These are phyloP conservation scores for Moniliella sp. DNA, from an alignment of 1,284 basidiomycete genomes.

Conservation along the genomic window DNA sequence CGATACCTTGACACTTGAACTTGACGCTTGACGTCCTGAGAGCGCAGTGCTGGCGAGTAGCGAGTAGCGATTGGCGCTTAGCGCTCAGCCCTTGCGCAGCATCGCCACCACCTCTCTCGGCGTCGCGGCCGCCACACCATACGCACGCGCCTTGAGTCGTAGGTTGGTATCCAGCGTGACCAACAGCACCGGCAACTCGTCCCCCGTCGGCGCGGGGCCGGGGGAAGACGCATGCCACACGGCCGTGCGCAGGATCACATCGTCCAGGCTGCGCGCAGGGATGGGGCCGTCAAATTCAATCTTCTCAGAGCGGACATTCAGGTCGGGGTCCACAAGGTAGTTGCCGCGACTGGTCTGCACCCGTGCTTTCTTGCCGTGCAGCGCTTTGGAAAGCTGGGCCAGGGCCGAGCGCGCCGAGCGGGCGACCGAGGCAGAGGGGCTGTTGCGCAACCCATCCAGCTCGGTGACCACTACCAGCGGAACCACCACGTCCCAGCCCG, in stretches of 20 bases:
- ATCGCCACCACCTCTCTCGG: not conserved
- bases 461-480: constrained; percentile 68
- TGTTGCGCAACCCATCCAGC: constrained; percentile 63
- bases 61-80: no score
- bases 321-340: constrained; percentile 60
- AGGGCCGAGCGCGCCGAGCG: constrained; percentile 48
- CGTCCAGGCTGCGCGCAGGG: constrained; percentile 63
- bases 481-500: constrained; percentile 60
- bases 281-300: constrained; percentile 44
- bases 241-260: constrained; percentile 72
- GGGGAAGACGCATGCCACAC: constrained; percentile 51
- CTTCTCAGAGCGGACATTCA: constrained; percentile 63
- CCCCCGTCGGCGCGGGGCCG: constrained; percentile 32
- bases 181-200: constrained; percentile 59
- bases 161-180: constrained; percentile 71
- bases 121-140: constrained; percentile 39
- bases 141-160: constrained; percentile 41
- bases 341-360: constrained; percentile 86
- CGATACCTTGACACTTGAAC: no score
- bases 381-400: constrained; percentile 48
- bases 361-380: constrained; percentile 59
- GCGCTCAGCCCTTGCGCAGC: no score
- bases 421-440: constrained; percentile 45
- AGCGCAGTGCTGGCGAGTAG: no score
- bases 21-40: no score